Evolutionary conservation across 2,329 filamentous ascomycete species (phyloP).

Genomic region (Claviceps sp.): DNA sequence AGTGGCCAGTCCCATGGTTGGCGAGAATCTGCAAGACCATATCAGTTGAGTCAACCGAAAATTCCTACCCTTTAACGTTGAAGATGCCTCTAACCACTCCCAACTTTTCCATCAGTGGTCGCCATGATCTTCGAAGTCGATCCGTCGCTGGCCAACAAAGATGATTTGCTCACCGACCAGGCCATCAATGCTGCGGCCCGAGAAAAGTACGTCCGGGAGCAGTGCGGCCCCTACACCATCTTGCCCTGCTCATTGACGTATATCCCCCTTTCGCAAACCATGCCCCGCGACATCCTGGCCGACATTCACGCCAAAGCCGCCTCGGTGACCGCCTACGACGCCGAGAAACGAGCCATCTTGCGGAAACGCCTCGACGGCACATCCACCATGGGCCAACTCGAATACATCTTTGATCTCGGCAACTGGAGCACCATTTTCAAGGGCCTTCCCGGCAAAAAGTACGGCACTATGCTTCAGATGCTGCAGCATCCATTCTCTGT

Average conservation of each 20-base stretch:
- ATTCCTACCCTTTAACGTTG: background rate
- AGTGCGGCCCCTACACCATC: slow-evolving; percentile 23
- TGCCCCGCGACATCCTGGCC: slow-evolving; percentile 13
- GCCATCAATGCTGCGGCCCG: slow-evolving; percentile 17
- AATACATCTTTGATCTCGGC: slow-evolving; percentile 35
- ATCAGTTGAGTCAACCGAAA: slow-evolving; percentile 9
- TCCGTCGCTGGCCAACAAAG: slow-evolving; percentile 23
- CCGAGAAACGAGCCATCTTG: slow-evolving; percentile 17
- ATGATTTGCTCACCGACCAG: slow-evolving; percentile 23
- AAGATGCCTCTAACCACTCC: background rate
- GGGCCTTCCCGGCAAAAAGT: slow-evolving; percentile 24
- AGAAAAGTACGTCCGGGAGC: slow-evolving; percentile 18
- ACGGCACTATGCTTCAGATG: slow-evolving; percentile 34
- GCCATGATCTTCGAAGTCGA: slow-evolving; percentile 32
- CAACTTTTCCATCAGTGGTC: slow-evolving; percentile 17
- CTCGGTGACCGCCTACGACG: slow-evolving; percentile 8
- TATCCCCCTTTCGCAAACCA: slow-evolving; percentile 24
- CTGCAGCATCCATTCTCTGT: slow-evolving; percentile 37
- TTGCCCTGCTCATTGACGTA: slow-evolving; percentile 29
- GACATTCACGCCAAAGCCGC: slow-evolving; percentile 11
- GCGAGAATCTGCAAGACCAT: slow-evolving; percentile 37
- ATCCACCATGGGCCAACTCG: slow-evolving; percentile 28
- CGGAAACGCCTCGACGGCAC: slow-evolving; percentile 18
- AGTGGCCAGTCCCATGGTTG: slow-evolving; percentile 30
- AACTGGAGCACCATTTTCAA: slow-evolving; percentile 29